Conservation (phyloP, 805 yeast species). For the Zygosaccharomyces bisporus region DNA sequence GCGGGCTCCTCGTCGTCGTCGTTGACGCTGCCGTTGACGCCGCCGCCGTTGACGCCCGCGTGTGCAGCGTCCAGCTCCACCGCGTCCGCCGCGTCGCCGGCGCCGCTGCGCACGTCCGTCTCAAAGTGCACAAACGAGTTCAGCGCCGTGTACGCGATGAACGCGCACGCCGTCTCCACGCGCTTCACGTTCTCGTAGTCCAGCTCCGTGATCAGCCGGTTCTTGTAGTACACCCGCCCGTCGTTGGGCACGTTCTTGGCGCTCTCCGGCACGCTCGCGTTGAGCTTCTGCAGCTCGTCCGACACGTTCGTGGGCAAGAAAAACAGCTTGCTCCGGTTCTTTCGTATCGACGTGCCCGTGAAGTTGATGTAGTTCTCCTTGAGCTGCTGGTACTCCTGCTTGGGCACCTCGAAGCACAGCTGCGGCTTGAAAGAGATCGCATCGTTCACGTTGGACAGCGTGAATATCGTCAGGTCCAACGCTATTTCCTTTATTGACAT, state of each 20-base stretch:
- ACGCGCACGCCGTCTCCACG: constrained; percentile 25
- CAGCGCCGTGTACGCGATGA: constrained; percentile 25
- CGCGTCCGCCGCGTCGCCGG: constrained; percentile 1
- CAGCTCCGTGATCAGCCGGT: constrained; percentile 24
- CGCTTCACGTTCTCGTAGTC: constrained; percentile 26
- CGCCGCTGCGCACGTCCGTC: constrained; percentile 13
- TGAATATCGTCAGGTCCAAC: constrained; percentile 24
- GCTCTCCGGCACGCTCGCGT: constrained; percentile 24
- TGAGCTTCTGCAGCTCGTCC: constrained; percentile 26
- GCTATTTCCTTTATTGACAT: constrained; percentile 23
- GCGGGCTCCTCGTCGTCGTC: constrained; percentile 8
- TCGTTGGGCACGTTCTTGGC: constrained; percentile 22
- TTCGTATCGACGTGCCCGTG: constrained; percentile 29
- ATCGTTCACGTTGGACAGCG: constrained; percentile 25
- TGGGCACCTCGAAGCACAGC: constrained; percentile 26
- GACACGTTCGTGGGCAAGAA: constrained; percentile 27
- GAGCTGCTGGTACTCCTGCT: constrained; percentile 22
- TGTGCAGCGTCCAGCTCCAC: not conserved
- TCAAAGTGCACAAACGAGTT: constrained; percentile 25
- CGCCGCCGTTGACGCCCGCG: not conserved
- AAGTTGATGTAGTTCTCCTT: constrained; percentile 23
- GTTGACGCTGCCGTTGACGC: not conserved
- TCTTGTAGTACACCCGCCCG: constrained; percentile 24
- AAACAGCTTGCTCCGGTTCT: constrained; percentile 23
- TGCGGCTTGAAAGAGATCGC: constrained; percentile 29